Base-by-base conservation (phyloP, 139 green algal genomes). In the Yamagishiella unicocca region DNA sequence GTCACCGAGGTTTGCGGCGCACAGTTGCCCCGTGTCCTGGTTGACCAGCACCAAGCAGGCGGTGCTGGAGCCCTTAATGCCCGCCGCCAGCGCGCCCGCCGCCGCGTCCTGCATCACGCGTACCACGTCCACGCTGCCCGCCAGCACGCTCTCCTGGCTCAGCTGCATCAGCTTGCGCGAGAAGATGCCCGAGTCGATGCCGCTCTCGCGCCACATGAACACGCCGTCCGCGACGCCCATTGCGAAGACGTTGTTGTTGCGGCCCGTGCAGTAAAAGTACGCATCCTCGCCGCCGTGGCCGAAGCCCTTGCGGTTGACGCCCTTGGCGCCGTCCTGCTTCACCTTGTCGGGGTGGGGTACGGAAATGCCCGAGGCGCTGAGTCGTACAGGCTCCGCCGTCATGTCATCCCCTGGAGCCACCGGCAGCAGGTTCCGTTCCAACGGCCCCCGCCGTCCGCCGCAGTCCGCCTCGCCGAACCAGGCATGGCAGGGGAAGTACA, bases 211-310 rank as follows among this genome's bases (percentile, higher is more conserved):
- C 97, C 97, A 99, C 90, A 94, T 93, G 90, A 98, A 99, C 40
- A 99, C 96, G 14, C 97, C 97, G 84, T 99, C 97, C 24, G 97
- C 94, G 33, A 99, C 96, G 42, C 96, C 97, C 91, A 99, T 93
- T 21, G 91, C 96, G 64, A 94, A 94, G 17, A 96, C 87, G 79
- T 82, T 83, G 68, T 93, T 92, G 73, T 94, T 96, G 91, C 71
- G 29, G 42, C 80, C 80, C 21, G 25, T 1, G 38, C 27, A 54
- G 45, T 83, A 91, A 45, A 74, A 86, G 64, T 86, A 86, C 25
- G 64, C 29, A 43, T 86, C 80, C 61, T 99, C 97, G 0, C 97
- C 97, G 8, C 88, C 97, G 74, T 95, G 95, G 7, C 97, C 96
- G 46, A 91, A 93, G 12, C 93, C 90, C 62, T 94, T 91, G 31